phyloP scores from a whole-genome alignment of 768 basidiomycete species.

The Psilocybe cubensis region DNA sequence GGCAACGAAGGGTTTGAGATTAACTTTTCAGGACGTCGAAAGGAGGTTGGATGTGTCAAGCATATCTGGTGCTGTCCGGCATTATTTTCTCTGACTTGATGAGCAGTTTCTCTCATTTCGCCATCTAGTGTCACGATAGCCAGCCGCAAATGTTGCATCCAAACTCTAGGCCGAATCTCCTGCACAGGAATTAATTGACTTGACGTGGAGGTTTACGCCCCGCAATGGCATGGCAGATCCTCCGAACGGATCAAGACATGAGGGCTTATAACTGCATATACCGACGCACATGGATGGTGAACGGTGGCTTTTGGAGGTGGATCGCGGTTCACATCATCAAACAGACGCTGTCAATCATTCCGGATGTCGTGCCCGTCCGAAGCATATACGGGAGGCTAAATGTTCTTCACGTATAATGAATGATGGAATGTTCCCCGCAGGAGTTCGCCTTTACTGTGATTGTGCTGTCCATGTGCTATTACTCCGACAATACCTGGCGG shows the following conservation, averaged over 20 bases:
- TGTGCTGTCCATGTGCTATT: neutral
- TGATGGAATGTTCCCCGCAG: constrained; percentile 3
- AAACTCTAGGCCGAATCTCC: neutral
- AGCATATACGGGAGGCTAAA: too few species aligned
- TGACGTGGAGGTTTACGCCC: neutral
- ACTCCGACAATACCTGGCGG: constrained; percentile 3
- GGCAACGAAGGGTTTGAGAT: neutral
- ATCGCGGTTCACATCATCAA: neutral
- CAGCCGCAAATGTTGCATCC: neutral
- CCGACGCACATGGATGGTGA: neutral
- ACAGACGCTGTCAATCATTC: neutral
- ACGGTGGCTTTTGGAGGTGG: neutral
- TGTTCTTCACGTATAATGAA: neutral
- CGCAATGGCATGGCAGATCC: neutral
- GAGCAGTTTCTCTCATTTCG: neutral
- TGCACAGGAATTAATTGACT: neutral
- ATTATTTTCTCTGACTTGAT: neutral
- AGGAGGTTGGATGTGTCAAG: neutral
- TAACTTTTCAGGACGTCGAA: neutral
- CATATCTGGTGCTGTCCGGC: neutral
- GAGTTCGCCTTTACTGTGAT: neutral
- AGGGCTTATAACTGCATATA: neutral
- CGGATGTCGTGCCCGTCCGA: neutral
- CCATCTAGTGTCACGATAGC: too few species aligned
- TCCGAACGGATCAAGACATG: neutral